A percentile compares a stretch with the other conserved stretches of the same genome.
phyloP scores from a whole-genome alignment of 1,139 yeast species.

The Sugiyamaella neomexicana region DNA sequence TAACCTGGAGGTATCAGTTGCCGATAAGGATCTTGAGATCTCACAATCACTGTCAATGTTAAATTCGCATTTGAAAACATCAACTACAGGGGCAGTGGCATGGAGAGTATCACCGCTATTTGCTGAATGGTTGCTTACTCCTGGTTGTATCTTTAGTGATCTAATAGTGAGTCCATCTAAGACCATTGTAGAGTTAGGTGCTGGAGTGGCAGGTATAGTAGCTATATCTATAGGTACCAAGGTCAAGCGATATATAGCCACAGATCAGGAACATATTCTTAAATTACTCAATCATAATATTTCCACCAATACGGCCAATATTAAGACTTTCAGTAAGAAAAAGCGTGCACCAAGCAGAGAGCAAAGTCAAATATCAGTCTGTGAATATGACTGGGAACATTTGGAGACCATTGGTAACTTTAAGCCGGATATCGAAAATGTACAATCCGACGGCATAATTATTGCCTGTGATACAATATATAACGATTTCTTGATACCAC shows the following conservation, averaged over 20 bases:
- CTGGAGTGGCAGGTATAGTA: conserved; percentile 63
- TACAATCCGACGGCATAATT: conserved; percentile 39
- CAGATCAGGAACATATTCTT: conserved; percentile 61
- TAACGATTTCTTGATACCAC: conserved; percentile 60
- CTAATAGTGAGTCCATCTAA: conserved; percentile 26
- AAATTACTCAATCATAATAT: conserved; percentile 54
- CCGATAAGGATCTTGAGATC: conserved; percentile 34
- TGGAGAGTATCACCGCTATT: conserved; percentile 59
- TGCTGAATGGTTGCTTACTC: conserved; percentile 52
- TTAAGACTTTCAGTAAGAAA: conserved; percentile 6
- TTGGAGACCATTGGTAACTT: conserved; percentile 35
- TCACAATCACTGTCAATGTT: conserved; percentile 41
- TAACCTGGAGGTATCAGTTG: conserved; percentile 42
- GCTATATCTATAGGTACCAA: conserved; percentile 49
- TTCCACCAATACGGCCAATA: conserved; percentile 39
- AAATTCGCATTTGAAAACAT: conserved; percentile 44
- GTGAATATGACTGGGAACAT: conserved; percentile 68
- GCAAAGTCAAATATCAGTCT: conserved; percentile 41
- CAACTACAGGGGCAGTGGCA: conserved; percentile 68
- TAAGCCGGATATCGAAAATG: conserved; percentile 13
- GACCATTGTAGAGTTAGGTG: conserved; percentile 59
- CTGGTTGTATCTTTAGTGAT: conserved; percentile 5
- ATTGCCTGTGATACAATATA: conserved; percentile 72
- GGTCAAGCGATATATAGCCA: conserved; percentile 50
- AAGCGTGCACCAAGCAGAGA: conserved; percentile 12